Evolutionary conservation across 768 basidiomycete species (phyloP), one percentile per base, ranked within the genome.

Genomic region (Cystofilobasidium bisporidii): DNA sequence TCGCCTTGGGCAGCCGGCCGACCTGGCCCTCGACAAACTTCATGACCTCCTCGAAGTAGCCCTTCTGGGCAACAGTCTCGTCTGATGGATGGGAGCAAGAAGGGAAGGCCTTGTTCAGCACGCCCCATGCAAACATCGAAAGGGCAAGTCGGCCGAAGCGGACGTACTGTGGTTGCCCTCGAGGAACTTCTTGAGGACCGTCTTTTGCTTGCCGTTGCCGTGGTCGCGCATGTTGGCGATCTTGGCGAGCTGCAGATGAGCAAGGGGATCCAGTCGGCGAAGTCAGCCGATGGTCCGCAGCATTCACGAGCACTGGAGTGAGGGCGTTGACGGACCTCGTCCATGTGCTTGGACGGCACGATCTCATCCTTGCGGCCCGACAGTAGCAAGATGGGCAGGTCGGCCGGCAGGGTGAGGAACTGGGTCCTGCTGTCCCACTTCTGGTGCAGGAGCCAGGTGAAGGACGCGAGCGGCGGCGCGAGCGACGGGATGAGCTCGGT

Each of bases 361-460:
- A 91, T 80, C 69, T 87, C 84, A 71, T 93, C 90, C 57, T 63
- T 72, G 45, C 74, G 72, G 1, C 93, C 93, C 63, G 87, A 87
- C 32, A 97, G 78, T 83, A 94, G 86, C 24, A 96, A 80, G 14
- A 92, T 85, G 0, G 90, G 90, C 17, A 77, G 76, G 8, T 72
- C 43, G 0, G 69, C 45, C 0, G 77, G 78, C 33, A 81, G 74
- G 1, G 66, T 67, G 0, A 81, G 81, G 41, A 89, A 81, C 74
- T 86, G 84, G 4, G 82, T 81, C 0, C 82, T 82, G 0, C 88
- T 89, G 73, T 90, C 85, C 91, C 91, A 94, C 74, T 86, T 87
- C 76, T 94, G 61, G 63, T 47, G 47, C 2, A 63, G n/a, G 17
- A 64, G 65, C 38, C 50, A 65, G 8, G 36, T 56, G 63, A 63